Base-by-base conservation (phyloP, 495 filamentous ascomycete species). In the Talaromyces stipitatus region DNA sequence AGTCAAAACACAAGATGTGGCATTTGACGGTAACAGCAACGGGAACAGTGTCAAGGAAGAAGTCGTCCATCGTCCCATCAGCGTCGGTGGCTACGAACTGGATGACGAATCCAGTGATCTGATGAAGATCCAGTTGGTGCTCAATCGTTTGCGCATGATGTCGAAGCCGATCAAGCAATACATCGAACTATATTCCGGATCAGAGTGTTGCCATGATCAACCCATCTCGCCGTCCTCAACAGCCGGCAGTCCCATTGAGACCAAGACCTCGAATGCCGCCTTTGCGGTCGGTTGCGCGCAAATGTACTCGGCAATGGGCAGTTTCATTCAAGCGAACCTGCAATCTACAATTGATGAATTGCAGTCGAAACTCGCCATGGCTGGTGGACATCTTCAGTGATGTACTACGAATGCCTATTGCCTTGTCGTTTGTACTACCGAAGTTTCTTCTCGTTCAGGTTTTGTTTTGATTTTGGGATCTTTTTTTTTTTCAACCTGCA, bases 1-100 rank as follows among this genome's bases (percentile, higher is more conserved):
- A 11, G 55, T 48, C 26, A 41, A 45, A 4, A 24, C 41, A 5
- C 47, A 27, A 16, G 55, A 57, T 36, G n/a, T 27, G 22, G 16
- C 26, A 43, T n/a, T 12, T 32, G 20, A 32, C 54, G 18, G n/a
- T 48, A 30, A n/a, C 11, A 23, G 12, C 23, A 38, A 26, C 24
- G 28, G 26, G 38, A 47, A 27, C 36, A 22, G 26, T 14, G 50
- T 48, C 43, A 51, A 22, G 10, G 63, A 61, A 38, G 60, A 61
- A 54, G 52, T 65, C 28, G 28, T 65, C 33, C 60, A 65, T 32
- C 62, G 62, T 28, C 63, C 63, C 18, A 63, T 65, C 28, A 58
- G 61, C 33, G 62, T 65, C 47, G 63, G 63, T 24, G 61, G 51
- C 4, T 65, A 63, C 54, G 60, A 63, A 50, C 55, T 65, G 33